Evolutionary conservation across 192 early-diverging fungal species (phyloP).

Genomic region (Backusella australiensis): DNA sequence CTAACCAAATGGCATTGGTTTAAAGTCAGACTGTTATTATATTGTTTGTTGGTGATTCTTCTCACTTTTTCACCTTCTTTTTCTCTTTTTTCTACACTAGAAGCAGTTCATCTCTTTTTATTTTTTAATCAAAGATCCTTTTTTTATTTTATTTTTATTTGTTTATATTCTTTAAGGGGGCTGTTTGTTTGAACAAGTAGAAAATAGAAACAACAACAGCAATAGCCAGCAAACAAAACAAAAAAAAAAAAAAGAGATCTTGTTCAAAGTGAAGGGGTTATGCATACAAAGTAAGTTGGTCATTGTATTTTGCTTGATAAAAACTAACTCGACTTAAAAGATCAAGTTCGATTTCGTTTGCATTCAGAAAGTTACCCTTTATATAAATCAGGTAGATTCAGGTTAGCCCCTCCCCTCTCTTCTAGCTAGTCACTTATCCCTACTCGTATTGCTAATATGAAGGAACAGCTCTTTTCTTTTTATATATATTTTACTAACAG

Average conservation of each 20-base stretch:
- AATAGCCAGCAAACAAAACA: not conserved
- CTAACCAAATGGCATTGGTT: no score
- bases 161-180: not conserved
- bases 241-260: not conserved
- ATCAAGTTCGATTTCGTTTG: slow-evolving; percentile 2
- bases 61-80: not conserved
- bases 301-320: not conserved
- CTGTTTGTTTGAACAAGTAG: not conserved
- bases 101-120: not conserved
- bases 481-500: not conserved
- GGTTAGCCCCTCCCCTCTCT: not conserved
- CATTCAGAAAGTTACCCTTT: not conserved
- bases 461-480: no score
- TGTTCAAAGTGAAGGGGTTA: slow-evolving; percentile 8
- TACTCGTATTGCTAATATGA: no score
- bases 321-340: not conserved
- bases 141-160: not conserved
- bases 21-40: not conserved
- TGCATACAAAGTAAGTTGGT: not conserved
- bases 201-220: not conserved
- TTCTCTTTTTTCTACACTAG: not conserved
- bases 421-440: not conserved
- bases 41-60: not conserved
- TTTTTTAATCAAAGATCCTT: not conserved
- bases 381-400: slow-evolving; percentile 1